Conservation (phyloP, 257 asterid genomes). For the Primulina eburnea region DNA sequence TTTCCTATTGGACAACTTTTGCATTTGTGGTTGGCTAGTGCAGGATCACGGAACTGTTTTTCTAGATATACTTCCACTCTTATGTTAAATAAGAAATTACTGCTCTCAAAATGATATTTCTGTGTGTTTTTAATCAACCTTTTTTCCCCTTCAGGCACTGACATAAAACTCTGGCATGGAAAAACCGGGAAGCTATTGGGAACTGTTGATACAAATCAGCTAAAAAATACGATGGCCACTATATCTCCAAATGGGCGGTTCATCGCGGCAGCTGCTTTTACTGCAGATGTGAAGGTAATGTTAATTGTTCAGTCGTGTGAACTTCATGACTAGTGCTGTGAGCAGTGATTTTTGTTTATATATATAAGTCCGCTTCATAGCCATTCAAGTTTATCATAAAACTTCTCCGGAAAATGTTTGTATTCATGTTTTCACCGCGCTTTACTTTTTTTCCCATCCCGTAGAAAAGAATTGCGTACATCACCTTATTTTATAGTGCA, state of each 20-base stretch:
- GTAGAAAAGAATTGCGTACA: not conserved
- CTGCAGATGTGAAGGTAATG: conserved; percentile 73
- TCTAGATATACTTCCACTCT: conserved; percentile 7
- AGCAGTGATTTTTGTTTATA: conserved; percentile 9
- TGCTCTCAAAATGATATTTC: not conserved
- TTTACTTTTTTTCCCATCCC: not conserved
- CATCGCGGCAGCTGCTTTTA: conserved; percentile 98
- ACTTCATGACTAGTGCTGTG: not conserved
- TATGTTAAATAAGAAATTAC: not conserved
- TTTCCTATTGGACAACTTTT: not conserved
- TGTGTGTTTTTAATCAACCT: conserved; percentile 19
- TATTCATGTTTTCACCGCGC: not conserved
- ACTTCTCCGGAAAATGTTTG: not conserved
- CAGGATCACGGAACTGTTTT: not conserved
- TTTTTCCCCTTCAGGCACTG: conserved; percentile 66
- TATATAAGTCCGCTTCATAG: not conserved
- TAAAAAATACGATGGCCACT: conserved; percentile 92
- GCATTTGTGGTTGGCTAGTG: not conserved
- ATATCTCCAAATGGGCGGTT: conserved; percentile 96
- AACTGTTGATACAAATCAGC: conserved; percentile 87
- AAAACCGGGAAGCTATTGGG: conserved; percentile 85
- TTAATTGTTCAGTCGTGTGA: no score
- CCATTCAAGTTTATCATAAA: not conserved
- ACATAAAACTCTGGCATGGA: conserved; percentile 84
- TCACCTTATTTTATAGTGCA: not conserved